Conservation (phyloP, 2,329 filamentous ascomycete species). For the Ophiostoma triangulosporum region DNA sequence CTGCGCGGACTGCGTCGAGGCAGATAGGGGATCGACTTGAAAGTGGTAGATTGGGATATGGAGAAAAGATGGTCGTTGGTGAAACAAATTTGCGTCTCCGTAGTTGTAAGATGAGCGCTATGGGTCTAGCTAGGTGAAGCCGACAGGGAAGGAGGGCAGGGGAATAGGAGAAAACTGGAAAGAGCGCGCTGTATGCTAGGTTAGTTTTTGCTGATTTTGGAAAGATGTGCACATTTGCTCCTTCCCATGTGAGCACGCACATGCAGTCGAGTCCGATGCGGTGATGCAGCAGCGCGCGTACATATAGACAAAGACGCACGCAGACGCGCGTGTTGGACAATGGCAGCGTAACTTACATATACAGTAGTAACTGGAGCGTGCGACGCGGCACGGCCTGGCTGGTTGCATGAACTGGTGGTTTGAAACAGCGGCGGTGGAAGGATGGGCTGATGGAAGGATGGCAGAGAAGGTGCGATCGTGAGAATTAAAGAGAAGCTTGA, state of each 20-base stretch:
- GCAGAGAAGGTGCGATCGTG: slow-evolving; percentile 4
- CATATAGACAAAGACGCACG: background rate
- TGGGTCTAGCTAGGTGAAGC: no score
- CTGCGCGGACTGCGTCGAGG: background rate
- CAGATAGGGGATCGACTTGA: background rate
- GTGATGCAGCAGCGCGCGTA: background rate
- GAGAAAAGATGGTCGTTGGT: slow-evolving; percentile 2
- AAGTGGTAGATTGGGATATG: background rate
- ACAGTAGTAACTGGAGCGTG: no score
- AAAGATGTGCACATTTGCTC: background rate
- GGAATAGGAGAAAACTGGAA: background rate
- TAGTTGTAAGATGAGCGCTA: slow-evolving; percentile 7
- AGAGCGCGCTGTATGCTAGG: background rate
- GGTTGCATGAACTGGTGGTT: slow-evolving; percentile 4
- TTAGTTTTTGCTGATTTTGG: background rate
- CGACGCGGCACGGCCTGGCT: background rate
- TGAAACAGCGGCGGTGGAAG: slow-evolving; percentile 1
- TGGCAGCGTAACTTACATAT: background rate
- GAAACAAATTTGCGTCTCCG: slow-evolving; percentile 5
- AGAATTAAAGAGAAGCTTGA: background rate
- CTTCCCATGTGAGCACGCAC: background rate
- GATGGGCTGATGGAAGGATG: background rate
- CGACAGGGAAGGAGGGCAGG: background rate
- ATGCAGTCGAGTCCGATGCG: background rate
- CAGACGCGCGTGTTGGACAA: background rate